Evolutionary conservation across 495 filamentous ascomycete genomes (phyloP).

Genomic region (Talaromyces borbonicus): DNA sequence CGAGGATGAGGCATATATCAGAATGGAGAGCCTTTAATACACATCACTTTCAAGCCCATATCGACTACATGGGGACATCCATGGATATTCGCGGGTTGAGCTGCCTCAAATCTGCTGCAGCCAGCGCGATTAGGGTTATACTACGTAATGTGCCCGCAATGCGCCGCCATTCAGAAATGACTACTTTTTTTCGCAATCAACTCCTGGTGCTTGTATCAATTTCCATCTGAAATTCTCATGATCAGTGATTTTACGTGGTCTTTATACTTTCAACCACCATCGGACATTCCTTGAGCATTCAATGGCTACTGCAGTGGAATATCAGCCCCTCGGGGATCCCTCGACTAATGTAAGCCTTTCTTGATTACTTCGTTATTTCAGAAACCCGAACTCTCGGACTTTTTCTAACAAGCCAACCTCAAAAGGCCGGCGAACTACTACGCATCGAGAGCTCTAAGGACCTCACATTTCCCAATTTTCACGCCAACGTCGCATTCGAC

Average conservation of each 20-base stretch:
- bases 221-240: neutral
- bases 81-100: neutral
- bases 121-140: neutral
- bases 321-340: neutral
- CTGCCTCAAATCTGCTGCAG: neutral
- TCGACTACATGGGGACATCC: neutral
- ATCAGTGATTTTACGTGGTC: neutral
- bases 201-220: neutral
- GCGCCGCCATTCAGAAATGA: neutral
- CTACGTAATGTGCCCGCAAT: neutral
- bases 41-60: no score
- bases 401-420: neutral
- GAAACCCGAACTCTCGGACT: neutral
- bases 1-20: no score
- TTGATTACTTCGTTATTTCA: no score
- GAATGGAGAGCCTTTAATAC: no score
- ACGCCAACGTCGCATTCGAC: constrained; percentile 52
- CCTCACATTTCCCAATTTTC: constrained; percentile 53
- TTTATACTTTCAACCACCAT: neutral
- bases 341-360: constrained; percentile 1
- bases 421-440: constrained; percentile 38
- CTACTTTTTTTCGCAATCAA: neutral
- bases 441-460: constrained; percentile 36
- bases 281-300: neutral
- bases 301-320: constrained; percentile 1